phyloP scores from a whole-genome alignment of 2,329 filamentous ascomycete species.

The Rutstroemia sydowiana region DNA sequence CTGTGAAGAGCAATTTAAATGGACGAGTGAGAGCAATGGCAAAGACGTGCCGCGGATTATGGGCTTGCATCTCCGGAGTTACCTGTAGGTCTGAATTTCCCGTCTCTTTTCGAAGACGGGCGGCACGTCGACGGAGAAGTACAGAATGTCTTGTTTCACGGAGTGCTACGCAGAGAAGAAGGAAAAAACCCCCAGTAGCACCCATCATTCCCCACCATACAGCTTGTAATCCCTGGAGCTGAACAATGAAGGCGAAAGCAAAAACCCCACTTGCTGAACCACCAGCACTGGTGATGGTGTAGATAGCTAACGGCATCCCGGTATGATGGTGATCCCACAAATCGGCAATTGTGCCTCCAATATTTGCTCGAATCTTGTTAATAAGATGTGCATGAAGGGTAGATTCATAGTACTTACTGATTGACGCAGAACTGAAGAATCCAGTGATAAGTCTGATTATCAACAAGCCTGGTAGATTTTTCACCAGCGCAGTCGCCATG shows the following conservation, averaged over 20 bases:
- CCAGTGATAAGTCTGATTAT: constrained; percentile 43
- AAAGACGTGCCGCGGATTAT: constrained; percentile 37
- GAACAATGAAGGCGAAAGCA: constrained; percentile 13
- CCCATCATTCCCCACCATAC: constrained; percentile 14
- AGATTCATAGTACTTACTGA: not conserved
- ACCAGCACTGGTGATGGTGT: constrained; percentile 1
- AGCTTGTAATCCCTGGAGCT: constrained; percentile 4
- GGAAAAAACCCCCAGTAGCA: constrained; percentile 9
- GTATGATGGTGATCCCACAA: constrained; percentile 21
- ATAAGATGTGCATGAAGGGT: too few relatives aligned
- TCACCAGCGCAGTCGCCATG: constrained; percentile 55
- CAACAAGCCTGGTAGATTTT: constrained; percentile 38
- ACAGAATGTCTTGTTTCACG: constrained; percentile 42
- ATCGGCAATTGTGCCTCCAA: constrained; percentile 42
- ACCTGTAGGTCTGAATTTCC: constrained; percentile 36
- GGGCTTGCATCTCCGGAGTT: constrained; percentile 35
- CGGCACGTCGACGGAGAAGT: constrained; percentile 37
- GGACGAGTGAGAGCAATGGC: constrained; percentile 32
- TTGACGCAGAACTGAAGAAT: constrained; percentile 33
- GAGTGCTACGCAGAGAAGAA: constrained; percentile 12
- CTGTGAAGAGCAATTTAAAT: constrained; percentile 33
- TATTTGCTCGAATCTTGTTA: constrained; percentile 1
- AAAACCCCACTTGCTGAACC: constrained; percentile 33
- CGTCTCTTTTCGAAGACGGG: constrained; percentile 39
- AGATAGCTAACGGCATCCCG: constrained; percentile 5